A percentile compares a stretch with the other conserved stretches of the same genome.
phyloP scores from a whole-genome alignment of 1,139 yeast species.

The Taphrina confusa region DNA sequence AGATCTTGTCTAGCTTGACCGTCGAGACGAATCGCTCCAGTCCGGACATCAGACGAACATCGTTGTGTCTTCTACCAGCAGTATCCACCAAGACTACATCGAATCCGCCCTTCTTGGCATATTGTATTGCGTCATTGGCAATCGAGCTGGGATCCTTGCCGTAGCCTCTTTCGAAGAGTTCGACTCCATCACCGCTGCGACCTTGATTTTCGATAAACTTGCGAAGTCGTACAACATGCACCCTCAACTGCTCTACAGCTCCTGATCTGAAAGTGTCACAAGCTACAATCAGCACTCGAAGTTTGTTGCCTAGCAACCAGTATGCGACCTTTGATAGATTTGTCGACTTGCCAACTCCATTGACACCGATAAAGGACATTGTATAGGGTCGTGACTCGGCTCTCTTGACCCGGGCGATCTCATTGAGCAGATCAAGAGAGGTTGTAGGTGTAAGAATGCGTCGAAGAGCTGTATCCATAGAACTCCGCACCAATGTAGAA shows the following conservation, averaged over 20 bases:
- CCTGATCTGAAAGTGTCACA: slow-evolving; percentile 98
- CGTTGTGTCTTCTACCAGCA: slow-evolving; percentile 96
- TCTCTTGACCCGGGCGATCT: slow-evolving; percentile 59
- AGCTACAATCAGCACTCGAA: slow-evolving; percentile 86
- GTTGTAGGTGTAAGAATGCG: slow-evolving; percentile 89
- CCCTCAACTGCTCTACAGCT: slow-evolving; percentile 93
- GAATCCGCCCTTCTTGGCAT: slow-evolving; percentile 57
- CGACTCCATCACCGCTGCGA: slow-evolving; percentile 60
- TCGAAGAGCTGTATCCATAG: slow-evolving; percentile 74
- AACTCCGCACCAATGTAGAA: slow-evolving; percentile 61
- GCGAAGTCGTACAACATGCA: slow-evolving; percentile 82
- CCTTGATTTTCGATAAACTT: slow-evolving; percentile 56
- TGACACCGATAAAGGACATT: slow-evolving; percentile 94
- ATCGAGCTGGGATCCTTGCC: slow-evolving; percentile 96
- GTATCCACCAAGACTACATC: slow-evolving; percentile 94
- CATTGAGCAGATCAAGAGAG: slow-evolving; percentile 81
- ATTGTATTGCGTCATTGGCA: slow-evolving; percentile 88
- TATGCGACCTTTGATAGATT: slow-evolving; percentile 91
- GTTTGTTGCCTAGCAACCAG: slow-evolving; percentile 88
- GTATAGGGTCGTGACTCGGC: slow-evolving; percentile 65
- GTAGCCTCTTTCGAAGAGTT: slow-evolving; percentile 89
- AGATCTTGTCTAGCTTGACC: slow-evolving; percentile 92
- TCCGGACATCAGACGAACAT: slow-evolving; percentile 93
- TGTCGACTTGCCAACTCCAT: slow-evolving; percentile 97
- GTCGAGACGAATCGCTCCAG: slow-evolving; percentile 92